A percentile compares a stretch with the other conserved stretches of the same genome.
Evolutionary conservation across 192 early-diverging fungal species (phyloP).

Genomic region (Spizellomyces sp.): DNA sequence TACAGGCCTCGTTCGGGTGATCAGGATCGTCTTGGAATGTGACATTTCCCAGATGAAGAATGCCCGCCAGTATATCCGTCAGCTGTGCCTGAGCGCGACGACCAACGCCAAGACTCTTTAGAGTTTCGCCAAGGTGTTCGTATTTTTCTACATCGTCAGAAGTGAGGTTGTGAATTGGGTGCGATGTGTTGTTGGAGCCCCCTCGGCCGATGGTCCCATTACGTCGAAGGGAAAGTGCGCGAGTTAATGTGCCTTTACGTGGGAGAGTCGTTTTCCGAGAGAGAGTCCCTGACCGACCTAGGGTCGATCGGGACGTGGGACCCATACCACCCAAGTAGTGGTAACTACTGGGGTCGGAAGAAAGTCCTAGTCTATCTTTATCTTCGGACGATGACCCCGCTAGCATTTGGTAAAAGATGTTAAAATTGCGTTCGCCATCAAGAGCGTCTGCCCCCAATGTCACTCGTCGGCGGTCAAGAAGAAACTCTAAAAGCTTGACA

Average conservation of each 20-base stretch:
- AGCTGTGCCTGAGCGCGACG: conserved; percentile 63
- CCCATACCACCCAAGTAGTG: conserved; percentile 19
- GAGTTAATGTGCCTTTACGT: conserved; percentile 3
- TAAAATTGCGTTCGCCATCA: conserved; percentile 76
- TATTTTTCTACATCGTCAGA: conserved; percentile 15
- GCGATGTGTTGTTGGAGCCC: conserved; percentile 2
- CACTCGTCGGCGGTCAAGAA: conserved; percentile 82
- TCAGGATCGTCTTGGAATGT: conserved; percentile 60
- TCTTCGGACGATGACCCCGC: conserved; percentile 67
- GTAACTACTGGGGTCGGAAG: conserved; percentile 47
- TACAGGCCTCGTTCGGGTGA: conserved; percentile 58
- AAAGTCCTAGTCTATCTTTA: conserved; percentile 60
- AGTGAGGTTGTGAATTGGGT: conserved; percentile 7
- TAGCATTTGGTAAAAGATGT: conserved; percentile 86
- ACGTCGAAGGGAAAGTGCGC: conserved; percentile 11
- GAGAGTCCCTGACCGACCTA: background rate
- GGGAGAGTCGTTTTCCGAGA: background rate
- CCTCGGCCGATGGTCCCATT: background rate
- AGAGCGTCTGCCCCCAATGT: conserved; percentile 36
- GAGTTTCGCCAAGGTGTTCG: conserved; percentile 17
- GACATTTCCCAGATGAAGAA: conserved; percentile 86
- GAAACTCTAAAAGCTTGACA: conserved; percentile 74
- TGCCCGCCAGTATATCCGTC: conserved; percentile 74
- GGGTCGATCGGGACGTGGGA: conserved; percentile 25
- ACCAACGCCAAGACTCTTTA: conserved; percentile 39